Base-by-base conservation (phyloP, 176 grass and related monocot genomes). In the Carex littledalei region DNA sequence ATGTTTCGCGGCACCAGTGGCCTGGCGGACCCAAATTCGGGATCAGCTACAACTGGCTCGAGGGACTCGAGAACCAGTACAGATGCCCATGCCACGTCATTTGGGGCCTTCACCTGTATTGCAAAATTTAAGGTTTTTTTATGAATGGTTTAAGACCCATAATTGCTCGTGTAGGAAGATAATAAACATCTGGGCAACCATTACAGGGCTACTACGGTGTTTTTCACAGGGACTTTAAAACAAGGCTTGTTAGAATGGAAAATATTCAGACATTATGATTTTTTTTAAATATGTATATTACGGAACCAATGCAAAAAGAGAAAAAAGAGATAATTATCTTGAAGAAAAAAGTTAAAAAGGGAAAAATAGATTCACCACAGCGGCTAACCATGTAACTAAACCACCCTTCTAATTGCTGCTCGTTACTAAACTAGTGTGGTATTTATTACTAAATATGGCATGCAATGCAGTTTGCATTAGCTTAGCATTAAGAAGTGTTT, bases 11-110 rank as follows among this genome's bases (percentile, higher is more conserved):
- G 86, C 50, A 97, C 89, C 85, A 96, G 24, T 39, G 84, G 92
- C 7, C 91, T 85, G 11, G 74, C 75, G 0, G 68, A 14, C 10
- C 89, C 89, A 63, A 93, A 84, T 84, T 97, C 90, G 0, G 89
- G 92, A 82, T 93, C 92, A 20, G 89, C 90, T 3, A 94, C 76
- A 17, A 90, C 89, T 8, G 92, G 92, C 29, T 93, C 73, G 1
- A 92, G 86, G 3, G 91, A 92, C 62, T 98, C 92, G 3, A 98
- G 87, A 81, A 98, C 92, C 78, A 98, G 86, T 78, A 98, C 91
- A 64, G 92, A 94, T 14, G 95, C 95, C 95, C 95, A 98, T 15
- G 87, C 88, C 17, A 98, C 86, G 80, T 98, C 92, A 54, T 84
- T 84, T 2, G 95, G 89, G 61, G 37, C 88, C 82, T 91, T 90